Base-by-base conservation (phyloP, 768 basidiomycete species). In the Podaxis mareebaensis region DNA sequence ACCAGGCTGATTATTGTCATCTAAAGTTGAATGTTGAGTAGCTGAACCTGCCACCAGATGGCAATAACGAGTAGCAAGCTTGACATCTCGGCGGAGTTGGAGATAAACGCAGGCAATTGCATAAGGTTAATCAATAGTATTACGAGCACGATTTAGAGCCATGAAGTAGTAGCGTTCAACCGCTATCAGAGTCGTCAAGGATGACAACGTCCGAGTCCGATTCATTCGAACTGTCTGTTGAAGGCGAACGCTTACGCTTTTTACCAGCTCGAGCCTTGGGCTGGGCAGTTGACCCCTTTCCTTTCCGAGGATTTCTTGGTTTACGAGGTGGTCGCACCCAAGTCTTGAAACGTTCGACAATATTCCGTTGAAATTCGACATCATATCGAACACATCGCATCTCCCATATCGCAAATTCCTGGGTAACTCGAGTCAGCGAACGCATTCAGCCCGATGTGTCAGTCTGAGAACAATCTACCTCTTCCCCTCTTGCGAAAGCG, bases 321-420 rank as follows among this genome's bases (percentile, higher is more conserved):
- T 55, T 55, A 13, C 33, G 28, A 13, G 54, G 54, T 4, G 30
- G 30, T 4, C 22, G 54, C 17, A n/a, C 30, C 54, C 54, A 56
- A 22, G 36, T 40, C 39, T 39, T 26, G 30, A 56, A 56, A n/a
- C 54, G 54, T 7, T 56, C 36, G n/a, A 7, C 30, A 1, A 56
- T 56, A n/a, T 39, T 39, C 36, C 10, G n/a, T 24, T 56, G 54
- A 39, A 56, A 56, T 11, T 39, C 38, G 1, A 22, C 54, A 8
- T 56, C 54, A 56, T 56, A 56, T 6, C 36, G n/a, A 20, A 56
- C 54, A 40, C 54, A 56, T 56, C 36, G 54, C 54, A 56, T 56
- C 22, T 39, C 38, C 54, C 54, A 63, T 22, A 46, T 33, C 33
- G 15, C 54, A 11, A 63, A 30, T 24, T 63, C 64, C 65, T 58